Conservation (phyloP, 2,329 filamentous ascomycete species). For the Botrytis medusae region DNA sequence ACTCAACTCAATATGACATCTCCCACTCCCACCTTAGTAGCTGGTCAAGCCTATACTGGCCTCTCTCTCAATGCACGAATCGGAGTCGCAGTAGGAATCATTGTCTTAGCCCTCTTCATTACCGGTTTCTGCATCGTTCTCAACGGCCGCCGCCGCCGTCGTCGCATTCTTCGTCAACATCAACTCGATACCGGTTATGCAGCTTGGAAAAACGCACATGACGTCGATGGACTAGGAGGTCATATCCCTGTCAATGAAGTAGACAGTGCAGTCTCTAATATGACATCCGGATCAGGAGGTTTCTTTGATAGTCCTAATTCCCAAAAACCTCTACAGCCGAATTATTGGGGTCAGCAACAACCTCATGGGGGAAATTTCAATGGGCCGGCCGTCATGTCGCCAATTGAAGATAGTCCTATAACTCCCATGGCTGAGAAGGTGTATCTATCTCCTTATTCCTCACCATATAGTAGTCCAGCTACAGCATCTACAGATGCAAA, state of each 20-base stretch:
- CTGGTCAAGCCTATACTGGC: constrained; percentile 34
- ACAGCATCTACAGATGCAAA: constrained; percentile 27
- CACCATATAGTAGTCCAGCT: constrained; percentile 59
- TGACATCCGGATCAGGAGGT: constrained; percentile 40
- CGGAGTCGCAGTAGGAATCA: constrained; percentile 55
- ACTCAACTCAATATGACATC: constrained; percentile 50
- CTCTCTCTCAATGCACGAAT: constrained; percentile 56
- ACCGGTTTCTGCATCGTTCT: constrained; percentile 55
- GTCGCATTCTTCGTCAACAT: constrained; percentile 50
- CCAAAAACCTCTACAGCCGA: constrained; percentile 50
- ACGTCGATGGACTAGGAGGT: constrained; percentile 15
- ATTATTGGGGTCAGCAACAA: constrained; percentile 44
- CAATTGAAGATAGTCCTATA: constrained; percentile 27
- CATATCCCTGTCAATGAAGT: constrained; percentile 19
- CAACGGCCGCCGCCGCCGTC: constrained; percentile 56
- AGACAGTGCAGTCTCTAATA: constrained; percentile 33
- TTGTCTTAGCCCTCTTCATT: constrained; percentile 50
- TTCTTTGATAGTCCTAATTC: constrained; percentile 53
- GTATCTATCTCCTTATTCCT: constrained; percentile 61
- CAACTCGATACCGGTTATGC: constrained; percentile 32
- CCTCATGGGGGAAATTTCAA: constrained; percentile 41
- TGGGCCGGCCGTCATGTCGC: constrained; percentile 12
- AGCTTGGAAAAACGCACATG: constrained; percentile 30
- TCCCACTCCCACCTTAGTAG: constrained; percentile 44
- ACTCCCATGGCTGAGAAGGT: constrained; percentile 44